Percentiles rank a stretch among this genome's conserved stretches.
phyloP scores from a whole-genome alignment of 208 protist species.

The Leishmania martiniquensis region DNA sequence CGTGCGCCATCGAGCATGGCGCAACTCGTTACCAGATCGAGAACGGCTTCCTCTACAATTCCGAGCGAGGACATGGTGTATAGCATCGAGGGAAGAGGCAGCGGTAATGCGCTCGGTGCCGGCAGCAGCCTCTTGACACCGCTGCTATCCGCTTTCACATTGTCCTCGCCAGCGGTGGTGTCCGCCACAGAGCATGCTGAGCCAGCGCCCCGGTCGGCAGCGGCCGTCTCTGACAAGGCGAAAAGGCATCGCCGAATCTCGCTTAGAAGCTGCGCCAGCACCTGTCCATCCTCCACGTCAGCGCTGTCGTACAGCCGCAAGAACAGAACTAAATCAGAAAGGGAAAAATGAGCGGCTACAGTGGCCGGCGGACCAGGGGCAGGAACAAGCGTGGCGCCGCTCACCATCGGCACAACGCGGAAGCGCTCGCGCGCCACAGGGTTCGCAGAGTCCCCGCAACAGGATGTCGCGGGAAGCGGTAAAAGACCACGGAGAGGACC shows the following conservation, averaged over 20 bases:
- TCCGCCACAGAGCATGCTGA: neutral
- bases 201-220: neutral
- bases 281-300: constrained; percentile 58
- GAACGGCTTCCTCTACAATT: constrained; percentile 51
- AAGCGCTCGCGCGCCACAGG: constrained; percentile 3
- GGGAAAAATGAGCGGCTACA: constrained; percentile 15
- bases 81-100: constrained; percentile 60
- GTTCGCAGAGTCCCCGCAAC: neutral
- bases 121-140: too few species aligned
- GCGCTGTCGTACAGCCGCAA: constrained; percentile 61
- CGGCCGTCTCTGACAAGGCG: constrained; percentile 10
- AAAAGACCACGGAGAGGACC: constrained; percentile 32
- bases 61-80: constrained; percentile 56
- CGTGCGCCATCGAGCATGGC: neutral
- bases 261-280: constrained; percentile 60
- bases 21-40: constrained; percentile 39
- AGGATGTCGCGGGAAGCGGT: constrained; percentile 6
- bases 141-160: neutral
- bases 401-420: constrained; percentile 1
- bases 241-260: constrained; percentile 57
- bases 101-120: neutral
- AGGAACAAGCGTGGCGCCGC: neutral
- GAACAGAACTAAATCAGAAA: constrained; percentile 53
- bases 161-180: neutral
- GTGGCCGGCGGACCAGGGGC: neutral